A percentile compares a stretch with the other conserved stretches of the same genome.
phyloP scores from a whole-genome alignment of 768 basidiomycete genomes.

The Botryobasidium botryosum region DNA sequence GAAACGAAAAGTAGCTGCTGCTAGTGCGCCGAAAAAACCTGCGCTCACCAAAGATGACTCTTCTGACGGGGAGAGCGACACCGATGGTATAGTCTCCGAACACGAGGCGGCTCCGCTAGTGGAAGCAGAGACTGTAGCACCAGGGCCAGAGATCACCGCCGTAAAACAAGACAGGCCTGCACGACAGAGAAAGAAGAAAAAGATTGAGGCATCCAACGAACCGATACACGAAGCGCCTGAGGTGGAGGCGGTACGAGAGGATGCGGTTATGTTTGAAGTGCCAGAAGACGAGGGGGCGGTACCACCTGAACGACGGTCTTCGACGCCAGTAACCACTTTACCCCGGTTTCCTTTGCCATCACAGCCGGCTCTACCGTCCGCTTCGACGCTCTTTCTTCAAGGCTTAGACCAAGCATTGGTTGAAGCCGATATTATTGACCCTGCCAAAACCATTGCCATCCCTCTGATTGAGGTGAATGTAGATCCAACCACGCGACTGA shows the following conservation, averaged over 20 bases:
- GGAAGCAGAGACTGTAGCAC: conserved; percentile 14
- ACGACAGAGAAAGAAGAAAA: conserved; percentile 11
- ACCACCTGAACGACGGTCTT: conserved; percentile 3
- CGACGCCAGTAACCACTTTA: conserved; percentile 22
- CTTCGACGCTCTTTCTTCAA: conserved; percentile 52
- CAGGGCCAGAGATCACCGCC: background rate
- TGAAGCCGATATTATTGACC: conserved; percentile 51
- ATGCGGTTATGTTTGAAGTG: conserved; percentile 8
- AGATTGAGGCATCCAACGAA: conserved; percentile 9
- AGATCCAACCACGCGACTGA: conserved; percentile 32
- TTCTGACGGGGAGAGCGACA: conserved; percentile 17
- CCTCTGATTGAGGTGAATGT: conserved; percentile 16
- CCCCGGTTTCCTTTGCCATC: conserved; percentile 54
- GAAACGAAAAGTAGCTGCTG: conserved; percentile 23
- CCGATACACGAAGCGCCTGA: conserved; percentile 9
- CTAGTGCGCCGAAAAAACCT: conserved; percentile 16
- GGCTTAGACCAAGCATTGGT: conserved; percentile 61
- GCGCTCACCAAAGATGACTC: conserved; percentile 16
- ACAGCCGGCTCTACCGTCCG: conserved; percentile 51
- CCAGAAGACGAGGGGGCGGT: conserved; percentile 5
- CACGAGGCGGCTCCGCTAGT: too few species aligned
- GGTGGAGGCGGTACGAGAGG: conserved; percentile 6
- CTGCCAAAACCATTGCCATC: conserved; percentile 31
- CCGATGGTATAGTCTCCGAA: conserved; percentile 11
- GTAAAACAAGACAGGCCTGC: conserved; percentile 5